Base-by-base conservation (phyloP, 805 yeast genomes). In the Lipomyces anomalus region DNA sequence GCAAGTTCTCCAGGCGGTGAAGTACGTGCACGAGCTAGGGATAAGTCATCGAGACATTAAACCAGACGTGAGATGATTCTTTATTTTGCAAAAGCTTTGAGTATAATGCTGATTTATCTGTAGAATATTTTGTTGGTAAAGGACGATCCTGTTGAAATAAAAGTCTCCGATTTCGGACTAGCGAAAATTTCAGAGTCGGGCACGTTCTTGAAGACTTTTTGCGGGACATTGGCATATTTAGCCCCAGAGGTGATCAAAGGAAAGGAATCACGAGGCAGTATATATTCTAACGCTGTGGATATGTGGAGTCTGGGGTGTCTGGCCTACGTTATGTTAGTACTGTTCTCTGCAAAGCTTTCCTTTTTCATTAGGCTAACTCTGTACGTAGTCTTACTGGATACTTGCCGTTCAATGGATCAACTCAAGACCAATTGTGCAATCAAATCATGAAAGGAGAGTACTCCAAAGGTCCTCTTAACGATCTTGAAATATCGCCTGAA, bases 271-370 rank as follows among this genome's bases (percentile, higher is more conserved):
- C 53, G 48, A 57, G 59, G 55, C 48, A 49, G 57, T 56, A 65
- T 66, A 64, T 92, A 92, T 60, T 86, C 96, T 2, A 81, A 84
- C 32, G 73, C 85, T 47, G 97, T 92, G 13, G 99, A 92, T 63
- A 86, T 92, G 75, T 92, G 99, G 99, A 87, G 97, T 1, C 73
- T 92, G 46, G 99, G 98, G 0, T 92, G 99, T 64, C 67, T 92
- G 22, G 82, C 88, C 0, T 92, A 88, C 67, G 98, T 92, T 3
- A 79, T 90, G 21, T 36, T n/a, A n/a, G n/a, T n/a, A n/a, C n/a
- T n/a, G n/a, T n/a, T 29, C 17, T 30, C 28, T 18, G 17, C 6
- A 22, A 7, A 32, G 6, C n/a, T 7, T 20, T 6, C 35, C 17
- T 18, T 38, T 9, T 37, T 24, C 16, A 28, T 39, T 38, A 16